These are phyloP conservation scores for Vigna radiata DNA, from an alignment of 306 rosid genomes.

Conservation along the genomic window DNA sequence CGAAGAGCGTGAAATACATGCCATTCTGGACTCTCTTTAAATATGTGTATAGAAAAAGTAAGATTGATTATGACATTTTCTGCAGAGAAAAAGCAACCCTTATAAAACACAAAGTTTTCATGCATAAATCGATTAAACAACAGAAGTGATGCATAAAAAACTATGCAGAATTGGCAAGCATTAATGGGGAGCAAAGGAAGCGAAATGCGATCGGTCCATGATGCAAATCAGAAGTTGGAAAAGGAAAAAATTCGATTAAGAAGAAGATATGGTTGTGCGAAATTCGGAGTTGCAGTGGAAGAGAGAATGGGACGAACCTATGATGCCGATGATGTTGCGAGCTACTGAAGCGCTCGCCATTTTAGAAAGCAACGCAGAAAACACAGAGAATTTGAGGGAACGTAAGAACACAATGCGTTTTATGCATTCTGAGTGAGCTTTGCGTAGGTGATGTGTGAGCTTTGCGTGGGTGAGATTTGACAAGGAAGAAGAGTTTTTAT, in stretches of 20 bases:
- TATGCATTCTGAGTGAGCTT: background rate
- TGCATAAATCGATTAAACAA: no score
- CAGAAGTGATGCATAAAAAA: background rate
- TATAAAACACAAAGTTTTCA: no score
- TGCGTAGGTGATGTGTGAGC: background rate
- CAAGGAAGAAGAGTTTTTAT: no score
- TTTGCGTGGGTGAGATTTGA: background rate
- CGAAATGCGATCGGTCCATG: background rate
- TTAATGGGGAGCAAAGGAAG: background rate
- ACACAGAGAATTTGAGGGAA: background rate
- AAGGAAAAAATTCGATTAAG: background rate
- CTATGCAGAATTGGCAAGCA: background rate
- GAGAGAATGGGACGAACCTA: conserved; percentile 52
- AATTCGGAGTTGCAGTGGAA: background rate
- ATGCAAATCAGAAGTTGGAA: background rate
- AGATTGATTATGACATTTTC: no score
- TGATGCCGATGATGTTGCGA: conserved; percentile 54
- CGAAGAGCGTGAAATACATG: no score
- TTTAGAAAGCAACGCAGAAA: background rate
- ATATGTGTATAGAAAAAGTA: no score
- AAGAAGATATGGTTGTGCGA: no score
- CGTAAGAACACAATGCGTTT: background rate
- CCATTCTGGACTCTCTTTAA: background rate
- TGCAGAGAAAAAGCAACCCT: conserved; percentile 37
- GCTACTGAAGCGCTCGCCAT: conserved; percentile 48